Evolutionary conservation across 768 basidiomycete genomes (phyloP), one percentile per base, ranked within the genome.

Genomic region (Mycena albidolilacea): DNA sequence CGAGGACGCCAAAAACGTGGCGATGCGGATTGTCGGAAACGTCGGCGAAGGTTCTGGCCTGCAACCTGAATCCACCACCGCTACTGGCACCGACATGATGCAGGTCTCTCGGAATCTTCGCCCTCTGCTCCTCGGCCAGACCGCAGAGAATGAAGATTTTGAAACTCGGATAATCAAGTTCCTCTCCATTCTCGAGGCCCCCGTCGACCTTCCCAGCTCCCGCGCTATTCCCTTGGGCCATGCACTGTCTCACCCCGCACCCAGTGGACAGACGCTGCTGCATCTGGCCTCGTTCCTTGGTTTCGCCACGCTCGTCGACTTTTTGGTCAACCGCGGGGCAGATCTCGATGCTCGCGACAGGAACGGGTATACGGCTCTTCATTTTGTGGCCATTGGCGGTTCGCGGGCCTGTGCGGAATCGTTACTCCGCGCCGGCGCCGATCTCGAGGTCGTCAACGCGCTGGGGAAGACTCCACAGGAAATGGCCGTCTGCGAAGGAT

Each of bases 1-100:
- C 38, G 96, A 97, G 77, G 95, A 97, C 66, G 96, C 97, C 3
- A 93, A 95, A 81, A 94, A 96, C 70, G 94, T 98, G 46, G 97
- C 97, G 15, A 92, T 97, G 90, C 90, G 96, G 39, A 98, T 98
- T 75, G 95, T 98, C 39, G 93, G 94, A 48, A 92, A 87, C 67
- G 85, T 91, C n/a, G 82, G 83, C 39, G 90, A 92, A 64, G 83
- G 83, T 64, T 82, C 88, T 3, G 82, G 86, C 17, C 79, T 85
- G 8, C 83, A 80, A 67, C 78, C 80, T 70, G 78, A 79, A 58
- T 61, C 30, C 58, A 57, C 57, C 19, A 79, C 77, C 64, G 79
- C 80, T 63, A 78, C 72, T 61, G 81, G 63, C 9, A 11, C 77
- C 72, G 83, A 83, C 67, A 85, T 87, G 81, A 91, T 93, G 89